Conservation (phyloP, 352 stramenopile species). For the Stephanocyclus meneghinianus region DNA sequence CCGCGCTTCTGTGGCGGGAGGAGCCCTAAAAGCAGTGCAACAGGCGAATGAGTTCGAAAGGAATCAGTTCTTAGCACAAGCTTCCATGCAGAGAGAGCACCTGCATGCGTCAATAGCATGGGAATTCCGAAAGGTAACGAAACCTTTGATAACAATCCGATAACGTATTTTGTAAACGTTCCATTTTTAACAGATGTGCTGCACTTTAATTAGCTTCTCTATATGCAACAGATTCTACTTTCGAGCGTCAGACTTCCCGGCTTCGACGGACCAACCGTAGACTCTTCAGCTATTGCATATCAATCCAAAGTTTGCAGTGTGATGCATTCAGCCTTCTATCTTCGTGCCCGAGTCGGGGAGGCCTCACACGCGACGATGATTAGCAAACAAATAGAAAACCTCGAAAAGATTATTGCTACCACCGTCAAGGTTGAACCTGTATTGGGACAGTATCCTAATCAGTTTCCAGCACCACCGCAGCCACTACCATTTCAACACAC, state of each 20-base stretch:
- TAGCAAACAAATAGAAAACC: constrained; percentile 52
- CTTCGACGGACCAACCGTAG: constrained; percentile 71
- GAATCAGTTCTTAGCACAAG: constrained; percentile 61
- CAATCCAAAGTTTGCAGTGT: constrained; percentile 77
- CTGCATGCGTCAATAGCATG: constrained; percentile 59
- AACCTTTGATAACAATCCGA: neutral
- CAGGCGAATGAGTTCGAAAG: constrained; percentile 72
- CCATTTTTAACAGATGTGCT: neutral
- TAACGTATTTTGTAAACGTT: too few relatives aligned
- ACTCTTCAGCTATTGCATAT: constrained; percentile 56
- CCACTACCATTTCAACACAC: constrained; percentile 4
- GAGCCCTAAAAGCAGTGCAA: constrained; percentile 57
- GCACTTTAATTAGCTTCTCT: constrained; percentile 54
- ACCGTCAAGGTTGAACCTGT: constrained; percentile 19
- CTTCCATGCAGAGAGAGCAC: constrained; percentile 57
- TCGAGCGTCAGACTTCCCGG: constrained; percentile 67
- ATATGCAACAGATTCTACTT: constrained; percentile 70
- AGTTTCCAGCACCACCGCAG: constrained; percentile 19
- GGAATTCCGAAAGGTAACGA: constrained; percentile 64
- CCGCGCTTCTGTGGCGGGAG: constrained; percentile 66
- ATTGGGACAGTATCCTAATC: constrained; percentile 4
- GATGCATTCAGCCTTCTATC: constrained; percentile 80
- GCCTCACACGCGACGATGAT: constrained; percentile 69
- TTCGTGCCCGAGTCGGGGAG: constrained; percentile 68
- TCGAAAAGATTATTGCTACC: constrained; percentile 37